Conservation (phyloP, 257 asterid genomes). For the Fraxinus excelsior region DNA sequence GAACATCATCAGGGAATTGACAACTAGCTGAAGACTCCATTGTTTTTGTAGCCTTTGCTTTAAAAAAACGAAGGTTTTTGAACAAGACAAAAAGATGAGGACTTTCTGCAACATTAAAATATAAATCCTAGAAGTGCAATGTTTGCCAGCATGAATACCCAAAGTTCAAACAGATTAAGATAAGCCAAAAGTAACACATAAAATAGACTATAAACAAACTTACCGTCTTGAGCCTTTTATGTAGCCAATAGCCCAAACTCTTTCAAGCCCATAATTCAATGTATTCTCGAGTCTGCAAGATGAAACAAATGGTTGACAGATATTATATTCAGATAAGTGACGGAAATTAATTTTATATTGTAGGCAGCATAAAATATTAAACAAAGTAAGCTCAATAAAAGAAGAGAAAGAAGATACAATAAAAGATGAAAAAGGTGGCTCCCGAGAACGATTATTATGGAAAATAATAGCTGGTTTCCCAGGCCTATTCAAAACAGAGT, state of each 20-base stretch:
- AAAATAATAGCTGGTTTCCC: neutral
- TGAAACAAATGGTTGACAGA: conserved; percentile 27
- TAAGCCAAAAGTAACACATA: conserved; percentile 20
- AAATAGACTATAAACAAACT: conserved; percentile 27
- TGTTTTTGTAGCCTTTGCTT: neutral
- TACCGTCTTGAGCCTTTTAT: conserved; percentile 92
- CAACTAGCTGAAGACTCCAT: conserved; percentile 7
- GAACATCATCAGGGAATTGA: conserved; percentile 22
- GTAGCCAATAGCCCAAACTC: conserved; percentile 98
- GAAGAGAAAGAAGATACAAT: neutral
- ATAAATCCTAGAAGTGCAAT: neutral
- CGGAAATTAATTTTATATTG: conserved; percentile 12
- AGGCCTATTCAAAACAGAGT: neutral
- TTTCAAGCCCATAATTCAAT: conserved; percentile 94
- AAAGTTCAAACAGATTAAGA: conserved; percentile 8
- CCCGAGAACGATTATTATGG: neutral
- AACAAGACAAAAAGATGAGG: conserved; percentile 2
- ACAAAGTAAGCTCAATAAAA: neutral
- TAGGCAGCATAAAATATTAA: conserved; percentile 13
- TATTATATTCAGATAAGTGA: conserved; percentile 5
- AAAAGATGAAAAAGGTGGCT: neutral
- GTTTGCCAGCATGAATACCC: conserved; percentile 7
- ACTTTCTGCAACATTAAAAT: conserved; percentile 10
- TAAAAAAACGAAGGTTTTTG: neutral
- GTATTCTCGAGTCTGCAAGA: conserved; percentile 90